Conservation (phyloP, 1,284 basidiomycete genomes). For the Pholiota adiposa region DNA sequence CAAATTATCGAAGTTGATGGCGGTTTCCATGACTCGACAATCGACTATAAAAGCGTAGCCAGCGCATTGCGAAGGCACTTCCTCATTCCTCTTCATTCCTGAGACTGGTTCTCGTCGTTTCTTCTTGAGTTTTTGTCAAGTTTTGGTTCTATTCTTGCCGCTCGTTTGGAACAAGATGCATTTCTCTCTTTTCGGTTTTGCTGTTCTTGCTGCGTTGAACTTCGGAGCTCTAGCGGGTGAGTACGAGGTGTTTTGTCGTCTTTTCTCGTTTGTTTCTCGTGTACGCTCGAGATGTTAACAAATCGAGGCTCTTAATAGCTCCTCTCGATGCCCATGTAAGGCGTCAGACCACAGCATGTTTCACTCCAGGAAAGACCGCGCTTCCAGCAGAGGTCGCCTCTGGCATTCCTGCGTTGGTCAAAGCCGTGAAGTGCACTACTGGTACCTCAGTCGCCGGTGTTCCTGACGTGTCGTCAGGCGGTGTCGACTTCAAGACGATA, state of each 20-base stretch:
- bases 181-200: constrained; percentile 1
- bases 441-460: constrained; percentile 13
- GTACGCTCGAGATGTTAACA: neutral
- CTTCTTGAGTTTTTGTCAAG: too few relatives aligned
- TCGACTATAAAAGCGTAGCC: too few relatives aligned
- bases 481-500: constrained; percentile 17
- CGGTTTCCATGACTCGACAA: too few relatives aligned
- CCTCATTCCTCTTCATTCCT: neutral
- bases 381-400: constrained; percentile 17
- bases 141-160: too few relatives aligned
- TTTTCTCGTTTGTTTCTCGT: neutral
- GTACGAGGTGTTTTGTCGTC: too few relatives aligned
- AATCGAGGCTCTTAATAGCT: neutral
- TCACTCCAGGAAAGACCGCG: constrained; percentile 13
- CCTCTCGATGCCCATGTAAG: constrained; percentile 1
- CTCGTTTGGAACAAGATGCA: constrained; percentile 2
- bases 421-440: constrained; percentile 10
- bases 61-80: too few relatives aligned
- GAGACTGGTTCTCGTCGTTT: neutral
- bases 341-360: constrained; percentile 16
- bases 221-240: constrained; percentile 11
- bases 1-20: too few relatives aligned
- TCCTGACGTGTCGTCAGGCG: constrained; percentile 15
- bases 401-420: constrained; percentile 12
- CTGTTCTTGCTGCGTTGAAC: constrained; percentile 1